Percentiles rank a stretch among this genome's conserved stretches.
Conservation (phyloP, 495 filamentous ascomycete species). For the Lasiosphaeria hispida region DNA sequence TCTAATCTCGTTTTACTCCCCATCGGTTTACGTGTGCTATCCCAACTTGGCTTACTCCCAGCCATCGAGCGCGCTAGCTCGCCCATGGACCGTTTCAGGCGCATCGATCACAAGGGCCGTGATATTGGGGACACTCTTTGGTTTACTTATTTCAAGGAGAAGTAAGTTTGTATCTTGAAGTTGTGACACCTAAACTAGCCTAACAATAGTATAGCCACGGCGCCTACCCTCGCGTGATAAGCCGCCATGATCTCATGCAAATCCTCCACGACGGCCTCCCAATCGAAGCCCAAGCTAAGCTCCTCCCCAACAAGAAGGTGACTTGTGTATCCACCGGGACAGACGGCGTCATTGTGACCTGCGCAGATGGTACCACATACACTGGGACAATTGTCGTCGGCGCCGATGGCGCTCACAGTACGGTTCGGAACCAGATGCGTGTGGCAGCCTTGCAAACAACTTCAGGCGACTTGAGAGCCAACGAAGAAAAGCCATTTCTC, state of each 20-base stretch:
- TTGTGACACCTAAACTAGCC: neutral
- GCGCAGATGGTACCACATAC: conserved; percentile 38
- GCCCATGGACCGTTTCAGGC: conserved; percentile 61
- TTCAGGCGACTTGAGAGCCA: conserved; percentile 48
- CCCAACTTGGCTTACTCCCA: conserved; percentile 47
- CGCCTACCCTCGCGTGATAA: conserved; percentile 30
- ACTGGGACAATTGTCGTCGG: conserved; percentile 49
- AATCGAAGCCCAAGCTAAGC: conserved; percentile 27
- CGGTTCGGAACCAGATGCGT: conserved; percentile 42
- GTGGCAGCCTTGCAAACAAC: conserved; percentile 33
- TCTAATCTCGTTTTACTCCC: conserved; percentile 37
- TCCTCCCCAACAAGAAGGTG: conserved; percentile 33
- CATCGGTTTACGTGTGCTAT: conserved; percentile 40
- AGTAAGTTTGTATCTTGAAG: neutral
- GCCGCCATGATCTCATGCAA: conserved; percentile 32
- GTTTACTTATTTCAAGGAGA: conserved; percentile 11
- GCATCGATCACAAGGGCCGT: conserved; percentile 17
- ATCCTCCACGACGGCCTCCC: conserved; percentile 31
- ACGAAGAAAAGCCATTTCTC: conserved; percentile 49
- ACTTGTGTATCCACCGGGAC: conserved; percentile 13
- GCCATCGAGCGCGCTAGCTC: conserved; percentile 46
- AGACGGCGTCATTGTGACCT: conserved; percentile 27
- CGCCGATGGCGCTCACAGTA: conserved; percentile 49
- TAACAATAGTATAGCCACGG: conserved; percentile 26
- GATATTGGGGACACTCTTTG: conserved; percentile 6